Evolutionary conservation across 208 protist genomes (phyloP).

Genomic region (Angomonas deanei): DNA sequence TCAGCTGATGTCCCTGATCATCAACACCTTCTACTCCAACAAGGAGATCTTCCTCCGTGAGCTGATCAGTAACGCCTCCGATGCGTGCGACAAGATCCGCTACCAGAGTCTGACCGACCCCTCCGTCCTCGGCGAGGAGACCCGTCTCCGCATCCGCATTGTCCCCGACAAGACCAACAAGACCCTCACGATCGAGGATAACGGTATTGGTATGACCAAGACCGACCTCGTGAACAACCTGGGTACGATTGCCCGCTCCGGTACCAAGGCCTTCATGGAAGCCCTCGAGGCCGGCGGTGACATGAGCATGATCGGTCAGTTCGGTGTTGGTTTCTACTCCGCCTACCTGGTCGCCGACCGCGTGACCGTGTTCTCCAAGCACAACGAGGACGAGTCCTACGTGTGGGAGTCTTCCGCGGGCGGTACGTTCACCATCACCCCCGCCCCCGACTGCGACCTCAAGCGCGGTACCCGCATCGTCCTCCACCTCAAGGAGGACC

Average conservation of each 20-base stretch:
- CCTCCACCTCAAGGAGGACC: conserved; percentile 97
- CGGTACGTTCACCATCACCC: conserved; percentile 96
- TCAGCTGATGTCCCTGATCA: conserved; percentile 98
- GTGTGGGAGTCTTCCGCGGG: conserved; percentile 97
- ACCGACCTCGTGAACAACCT: conserved; percentile 98
- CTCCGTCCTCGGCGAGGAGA: conserved; percentile 84
- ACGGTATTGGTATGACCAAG: conserved; percentile 99
- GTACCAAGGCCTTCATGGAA: conserved; percentile 99
- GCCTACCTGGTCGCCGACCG: conserved; percentile 98
- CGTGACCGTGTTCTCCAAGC: conserved; percentile 96
- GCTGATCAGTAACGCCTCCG: conserved; percentile 98
- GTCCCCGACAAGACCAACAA: conserved; percentile 95
- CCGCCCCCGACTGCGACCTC: conserved; percentile 72
- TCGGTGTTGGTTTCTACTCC: conserved; percentile 99
- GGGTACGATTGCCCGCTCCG: conserved; percentile 98
- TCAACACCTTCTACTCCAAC: conserved; percentile 99
- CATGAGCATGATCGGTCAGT: conserved; percentile 99
- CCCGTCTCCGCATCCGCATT: conserved; percentile 95
- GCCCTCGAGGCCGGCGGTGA: conserved; percentile 95
- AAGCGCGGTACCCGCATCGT: conserved; percentile 96
- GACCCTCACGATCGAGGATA: conserved; percentile 95
- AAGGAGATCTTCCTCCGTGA: conserved; percentile 99
- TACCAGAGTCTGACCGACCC: conserved; percentile 95
- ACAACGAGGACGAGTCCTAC: conserved; percentile 96
- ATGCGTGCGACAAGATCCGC: conserved; percentile 98